Percentiles rank a stretch among this genome's conserved stretches.
phyloP scores from a whole-genome alignment of 1,139 yeast genomes.

The Magnusiomyces sp. region DNA sequence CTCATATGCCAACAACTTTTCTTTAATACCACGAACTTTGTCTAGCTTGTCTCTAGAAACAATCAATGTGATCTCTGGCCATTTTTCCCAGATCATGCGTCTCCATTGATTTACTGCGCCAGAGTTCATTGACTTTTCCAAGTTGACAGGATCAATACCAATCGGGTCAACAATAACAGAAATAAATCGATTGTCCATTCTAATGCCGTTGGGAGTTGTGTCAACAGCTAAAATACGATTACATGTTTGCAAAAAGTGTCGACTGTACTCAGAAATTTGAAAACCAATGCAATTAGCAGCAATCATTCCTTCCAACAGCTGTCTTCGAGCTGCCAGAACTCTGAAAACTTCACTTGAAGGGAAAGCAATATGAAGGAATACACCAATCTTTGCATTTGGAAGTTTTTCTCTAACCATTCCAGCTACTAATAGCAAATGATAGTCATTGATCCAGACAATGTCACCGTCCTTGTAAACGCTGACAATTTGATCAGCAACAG shows the following conservation, averaged over 20 bases:
- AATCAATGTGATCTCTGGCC: slow-evolving; percentile 58
- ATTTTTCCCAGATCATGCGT: slow-evolving; percentile 60
- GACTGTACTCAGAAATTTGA: slow-evolving; percentile 86
- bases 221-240: slow-evolving; percentile 78
- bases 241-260: slow-evolving; percentile 89
- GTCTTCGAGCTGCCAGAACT: slow-evolving; percentile 80
- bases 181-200: slow-evolving; percentile 57
- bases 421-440: slow-evolving; percentile 82
- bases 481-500: slow-evolving; percentile 69
- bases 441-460: slow-evolving; percentile 87
- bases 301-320: slow-evolving; percentile 69
- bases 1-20: slow-evolving; percentile 82
- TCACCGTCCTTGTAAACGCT: slow-evolving; percentile 60
- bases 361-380: slow-evolving; percentile 87
- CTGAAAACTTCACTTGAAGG: slow-evolving; percentile 95
- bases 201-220: slow-evolving; percentile 51
- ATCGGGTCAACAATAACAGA: slow-evolving; percentile 67
- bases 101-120: slow-evolving; percentile 65
- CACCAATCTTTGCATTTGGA: slow-evolving; percentile 83
- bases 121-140: slow-evolving; percentile 39
- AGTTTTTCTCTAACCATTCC: slow-evolving; percentile 66
- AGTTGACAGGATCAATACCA: slow-evolving; percentile 70
- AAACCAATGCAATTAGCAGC: slow-evolving; percentile 86
- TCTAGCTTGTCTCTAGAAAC: slow-evolving; percentile 88
- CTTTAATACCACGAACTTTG: slow-evolving; percentile 78